phyloP scores from a whole-genome alignment of 2,329 filamentous ascomycete species.

The Ceratocystis harringtonii region DNA sequence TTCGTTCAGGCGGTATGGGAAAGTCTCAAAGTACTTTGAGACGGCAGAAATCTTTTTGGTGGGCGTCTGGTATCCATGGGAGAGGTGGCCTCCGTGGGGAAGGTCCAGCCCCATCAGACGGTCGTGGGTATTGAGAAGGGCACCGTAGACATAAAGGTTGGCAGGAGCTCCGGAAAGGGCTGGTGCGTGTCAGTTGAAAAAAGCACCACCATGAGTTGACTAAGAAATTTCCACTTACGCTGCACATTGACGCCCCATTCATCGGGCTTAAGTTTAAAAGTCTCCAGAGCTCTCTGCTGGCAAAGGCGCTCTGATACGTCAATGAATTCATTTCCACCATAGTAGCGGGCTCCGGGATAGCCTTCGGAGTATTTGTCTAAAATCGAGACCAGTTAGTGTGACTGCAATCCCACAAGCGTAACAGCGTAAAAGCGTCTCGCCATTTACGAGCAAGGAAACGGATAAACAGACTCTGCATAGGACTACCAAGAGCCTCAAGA shows the following conservation, averaged over 20 bases:
- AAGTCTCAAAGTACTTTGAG: conserved; percentile 96
- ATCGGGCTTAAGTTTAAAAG: conserved; percentile 67
- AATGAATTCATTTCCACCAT: conserved; percentile 93
- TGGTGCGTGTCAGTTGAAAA: conserved; percentile 24
- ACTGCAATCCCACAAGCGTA: background rate
- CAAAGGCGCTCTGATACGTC: conserved; percentile 80
- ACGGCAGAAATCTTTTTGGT: conserved; percentile 93
- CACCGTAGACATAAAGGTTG: conserved; percentile 90
- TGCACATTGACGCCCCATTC: conserved; percentile 98
- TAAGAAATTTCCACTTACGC: conserved; percentile 34
- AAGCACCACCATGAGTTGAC: background rate
- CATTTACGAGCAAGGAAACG: background rate
- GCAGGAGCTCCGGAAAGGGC: conserved; percentile 60
- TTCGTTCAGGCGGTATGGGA: conserved; percentile 86
- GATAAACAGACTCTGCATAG: conserved; percentile 66
- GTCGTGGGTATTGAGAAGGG: conserved; percentile 81
- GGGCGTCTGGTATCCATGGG: conserved; percentile 93
- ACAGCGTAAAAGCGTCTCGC: background rate
- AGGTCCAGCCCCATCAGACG: conserved; percentile 94
- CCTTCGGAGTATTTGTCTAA: conserved; percentile 96
- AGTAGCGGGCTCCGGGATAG: conserved; percentile 91
- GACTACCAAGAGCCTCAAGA: conserved; percentile 77
- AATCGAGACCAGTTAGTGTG: conserved; percentile 11
- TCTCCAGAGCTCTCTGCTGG: conserved; percentile 75
- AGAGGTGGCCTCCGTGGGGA: conserved; percentile 89